Conservation (phyloP, 345 rosid species). For the Adansonia digitata region DNA sequence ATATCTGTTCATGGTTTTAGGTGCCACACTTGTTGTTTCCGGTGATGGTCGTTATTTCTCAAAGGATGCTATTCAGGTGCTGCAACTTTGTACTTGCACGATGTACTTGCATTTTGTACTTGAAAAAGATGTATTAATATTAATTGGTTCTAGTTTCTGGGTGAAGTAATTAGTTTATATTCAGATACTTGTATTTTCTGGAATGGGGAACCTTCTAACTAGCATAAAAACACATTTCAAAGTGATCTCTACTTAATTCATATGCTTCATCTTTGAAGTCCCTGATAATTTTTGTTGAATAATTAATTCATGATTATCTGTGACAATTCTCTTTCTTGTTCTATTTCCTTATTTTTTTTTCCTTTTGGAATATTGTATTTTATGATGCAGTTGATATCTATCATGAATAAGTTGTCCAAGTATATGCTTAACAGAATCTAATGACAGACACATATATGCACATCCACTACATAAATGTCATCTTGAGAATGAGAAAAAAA, state of each 20-base stretch:
- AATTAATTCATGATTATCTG: neutral
- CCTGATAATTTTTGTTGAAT: neutral
- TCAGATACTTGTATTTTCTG: neutral
- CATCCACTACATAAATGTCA: neutral
- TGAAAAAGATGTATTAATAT: neutral
- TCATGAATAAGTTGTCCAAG: neutral
- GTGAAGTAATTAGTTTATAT: neutral
- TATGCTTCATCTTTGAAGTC: neutral
- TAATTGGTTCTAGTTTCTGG: neutral
- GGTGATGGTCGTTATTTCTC: conserved; percentile 99
- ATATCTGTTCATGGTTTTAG: conserved; percentile 29
- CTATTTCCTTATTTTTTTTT: neutral
- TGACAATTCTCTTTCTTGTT: neutral
- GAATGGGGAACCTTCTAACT: neutral
- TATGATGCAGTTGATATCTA: neutral
- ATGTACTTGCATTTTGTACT: neutral
- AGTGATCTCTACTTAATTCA: neutral
- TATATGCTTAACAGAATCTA: neutral
- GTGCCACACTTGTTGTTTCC: conserved; percentile 97
- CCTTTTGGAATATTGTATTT: neutral
- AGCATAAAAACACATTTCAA: neutral
- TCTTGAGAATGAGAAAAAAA: neutral
- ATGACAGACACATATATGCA: neutral
- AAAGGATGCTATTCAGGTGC: conserved; percentile 93
- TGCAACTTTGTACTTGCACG: no score